Conservation (phyloP, 495 filamentous ascomycete species). For the Hypoxylon fragiforme region DNA sequence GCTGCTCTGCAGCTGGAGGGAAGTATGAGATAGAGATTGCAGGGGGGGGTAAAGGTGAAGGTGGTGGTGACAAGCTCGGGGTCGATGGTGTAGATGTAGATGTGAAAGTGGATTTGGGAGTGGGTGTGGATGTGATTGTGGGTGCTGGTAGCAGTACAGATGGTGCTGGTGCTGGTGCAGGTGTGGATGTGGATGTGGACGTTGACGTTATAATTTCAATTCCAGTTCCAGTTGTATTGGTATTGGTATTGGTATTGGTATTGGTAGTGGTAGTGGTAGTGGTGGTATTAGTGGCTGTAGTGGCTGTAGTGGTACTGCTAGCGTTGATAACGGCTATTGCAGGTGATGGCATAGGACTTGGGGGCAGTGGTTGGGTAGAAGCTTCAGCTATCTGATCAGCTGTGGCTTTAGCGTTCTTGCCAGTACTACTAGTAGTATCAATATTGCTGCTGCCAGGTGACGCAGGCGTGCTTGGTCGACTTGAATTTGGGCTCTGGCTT, state of each 20-base stretch:
- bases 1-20: constrained; percentile 40
- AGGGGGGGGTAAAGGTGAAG: constrained; percentile 37
- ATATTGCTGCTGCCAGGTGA: constrained; percentile 24
- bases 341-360: constrained; percentile 48
- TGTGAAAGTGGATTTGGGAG: too few relatives aligned
- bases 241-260: constrained; percentile 42
- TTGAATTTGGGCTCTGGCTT: too few relatives aligned
- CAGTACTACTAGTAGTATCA: constrained; percentile 1
- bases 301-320: constrained; percentile 44
- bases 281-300: constrained; percentile 27
- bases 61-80: constrained; percentile 31
- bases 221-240: constrained; percentile 44
- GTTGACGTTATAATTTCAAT: too few relatives aligned
- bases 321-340: not conserved
- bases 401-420: constrained; percentile 38
- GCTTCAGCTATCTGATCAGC: constrained; percentile 39
- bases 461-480: constrained; percentile 39
- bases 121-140: too few relatives aligned
- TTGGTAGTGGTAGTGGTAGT: constrained; percentile 18
- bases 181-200: too few relatives aligned
- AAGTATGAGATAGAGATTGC: constrained; percentile 36
- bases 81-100: constrained; percentile 36
- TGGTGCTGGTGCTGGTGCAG: too few relatives aligned
- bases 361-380: constrained; percentile 58
- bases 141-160: too few relatives aligned